Percentiles rank a stretch among this genome's conserved stretches.
Evolutionary conservation across 305 asterid species (phyloP).

Genomic region (Striga hermonthica): DNA sequence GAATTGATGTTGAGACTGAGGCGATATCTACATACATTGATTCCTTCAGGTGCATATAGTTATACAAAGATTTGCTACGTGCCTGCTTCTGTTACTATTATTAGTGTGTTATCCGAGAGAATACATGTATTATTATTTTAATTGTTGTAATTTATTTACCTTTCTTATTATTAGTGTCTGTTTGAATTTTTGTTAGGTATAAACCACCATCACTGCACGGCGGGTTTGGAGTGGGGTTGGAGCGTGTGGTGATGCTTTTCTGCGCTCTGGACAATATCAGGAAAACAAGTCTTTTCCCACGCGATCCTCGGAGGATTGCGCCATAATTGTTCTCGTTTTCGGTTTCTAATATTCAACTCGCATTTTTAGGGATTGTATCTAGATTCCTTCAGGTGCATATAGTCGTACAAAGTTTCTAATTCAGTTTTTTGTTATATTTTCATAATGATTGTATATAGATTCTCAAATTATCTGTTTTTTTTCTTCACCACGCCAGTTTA

Average conservation of each 20-base stretch:
- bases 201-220: constrained; percentile 95
- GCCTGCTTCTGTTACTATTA: too few relatives aligned
- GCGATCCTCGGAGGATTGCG: constrained; percentile 74
- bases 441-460: too few relatives aligned
- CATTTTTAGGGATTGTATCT: constrained; percentile 19
- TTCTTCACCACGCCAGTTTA: too few relatives aligned
- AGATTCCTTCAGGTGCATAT: constrained; percentile 71
- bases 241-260: constrained; percentile 92
- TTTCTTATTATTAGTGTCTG: constrained; percentile 16
- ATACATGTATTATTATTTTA: neutral
- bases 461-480: too few relatives aligned
- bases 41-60: constrained; percentile 60
- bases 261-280: constrained; percentile 84
- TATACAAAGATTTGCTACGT: neutral
- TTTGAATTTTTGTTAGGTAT: constrained; percentile 41
- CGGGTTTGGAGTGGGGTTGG: constrained; percentile 91
- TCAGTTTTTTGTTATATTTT: too few relatives aligned
- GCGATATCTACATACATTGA: constrained; percentile 81
- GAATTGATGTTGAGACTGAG: constrained; percentile 68
- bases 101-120: neutral
- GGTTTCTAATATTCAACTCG: neutral
- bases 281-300: constrained; percentile 82
- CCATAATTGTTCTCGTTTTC: constrained; percentile 40
- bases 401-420: neutral
- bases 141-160: too few relatives aligned